A percentile compares a stretch with the other conserved stretches of the same genome.
Conservation (phyloP, 2,329 filamentous ascomycete genomes). For the Pseudogymnoascus sp. region DNA sequence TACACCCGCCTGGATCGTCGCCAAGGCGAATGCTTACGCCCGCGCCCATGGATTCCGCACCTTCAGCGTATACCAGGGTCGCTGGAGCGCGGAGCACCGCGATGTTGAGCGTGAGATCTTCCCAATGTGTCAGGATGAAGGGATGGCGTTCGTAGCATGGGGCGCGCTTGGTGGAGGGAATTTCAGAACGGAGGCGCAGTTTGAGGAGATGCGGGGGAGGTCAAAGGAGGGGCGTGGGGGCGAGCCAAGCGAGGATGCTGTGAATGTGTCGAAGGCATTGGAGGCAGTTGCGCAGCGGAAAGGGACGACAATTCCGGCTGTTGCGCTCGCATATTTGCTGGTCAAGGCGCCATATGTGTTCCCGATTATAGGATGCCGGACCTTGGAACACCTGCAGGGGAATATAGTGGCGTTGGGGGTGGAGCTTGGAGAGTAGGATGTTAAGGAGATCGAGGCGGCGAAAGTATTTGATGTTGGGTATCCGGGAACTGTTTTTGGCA, state of each 20-base stretch:
- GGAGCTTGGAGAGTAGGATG: constrained; percentile 50
- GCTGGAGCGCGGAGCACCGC: constrained; percentile 52
- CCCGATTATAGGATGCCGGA: constrained; percentile 64
- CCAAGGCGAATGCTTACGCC: constrained; percentile 61
- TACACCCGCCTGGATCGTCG: constrained; percentile 61
- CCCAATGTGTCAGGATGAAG: constrained; percentile 48
- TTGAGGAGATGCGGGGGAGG: constrained; percentile 32
- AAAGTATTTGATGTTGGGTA: constrained; percentile 59
- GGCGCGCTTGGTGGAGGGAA: constrained; percentile 42
- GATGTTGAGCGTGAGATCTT: constrained; percentile 59
- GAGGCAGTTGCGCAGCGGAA: constrained; percentile 44
- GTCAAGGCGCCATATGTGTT: constrained; percentile 65
- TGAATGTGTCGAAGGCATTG: constrained; percentile 47
- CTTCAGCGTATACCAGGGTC: constrained; percentile 63
- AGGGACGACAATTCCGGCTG: constrained; percentile 48
- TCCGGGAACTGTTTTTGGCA: constrained; percentile 51
- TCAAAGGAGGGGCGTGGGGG: constrained; percentile 19
- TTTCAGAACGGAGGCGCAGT: constrained; percentile 40
- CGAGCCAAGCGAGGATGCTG: constrained; percentile 39
- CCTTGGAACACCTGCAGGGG: constrained; percentile 57
- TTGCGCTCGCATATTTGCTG: constrained; percentile 67
- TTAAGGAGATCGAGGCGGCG: constrained; percentile 57
- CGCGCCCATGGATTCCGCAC: constrained; percentile 60
- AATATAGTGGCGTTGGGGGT: constrained; percentile 63
- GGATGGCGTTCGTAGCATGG: constrained; percentile 51